phyloP scores from a whole-genome alignment of 2,329 filamentous ascomycete species.

The Cladophialophora chaetospira region DNA sequence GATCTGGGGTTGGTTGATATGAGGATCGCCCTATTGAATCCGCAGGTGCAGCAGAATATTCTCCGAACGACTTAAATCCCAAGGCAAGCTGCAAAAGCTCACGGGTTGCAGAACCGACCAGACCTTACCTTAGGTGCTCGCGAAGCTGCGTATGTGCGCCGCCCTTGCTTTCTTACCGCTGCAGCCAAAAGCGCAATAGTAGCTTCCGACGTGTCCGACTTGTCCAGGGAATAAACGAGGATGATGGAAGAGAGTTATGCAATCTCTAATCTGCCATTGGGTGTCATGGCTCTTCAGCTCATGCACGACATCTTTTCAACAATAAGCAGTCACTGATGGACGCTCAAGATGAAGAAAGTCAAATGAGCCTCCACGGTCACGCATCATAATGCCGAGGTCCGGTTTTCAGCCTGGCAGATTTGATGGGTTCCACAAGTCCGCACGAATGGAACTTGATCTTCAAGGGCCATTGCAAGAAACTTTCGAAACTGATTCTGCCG shows the following conservation, averaged over 20 bases:
- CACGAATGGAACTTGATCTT: no score
- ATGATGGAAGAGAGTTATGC: constrained; percentile 1
- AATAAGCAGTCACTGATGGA: neutral
- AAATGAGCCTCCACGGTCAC: neutral
- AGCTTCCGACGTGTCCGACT: neutral
- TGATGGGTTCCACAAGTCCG: no score
- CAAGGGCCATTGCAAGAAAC: no score
- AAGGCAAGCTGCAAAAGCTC: constrained; percentile 7
- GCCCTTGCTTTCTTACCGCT: constrained; percentile 14
- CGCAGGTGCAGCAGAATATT: constrained; percentile 24
- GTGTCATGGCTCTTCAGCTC: neutral
- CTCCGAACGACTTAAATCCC: constrained; percentile 23
- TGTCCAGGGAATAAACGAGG: constrained; percentile 5
- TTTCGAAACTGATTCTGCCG: no score
- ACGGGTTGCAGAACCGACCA: constrained; percentile 18
- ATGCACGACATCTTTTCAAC: constrained; percentile 1
- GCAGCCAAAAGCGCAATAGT: neutral
- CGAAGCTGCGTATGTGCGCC: neutral
- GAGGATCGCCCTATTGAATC: constrained; percentile 3
- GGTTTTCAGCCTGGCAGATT: no score
- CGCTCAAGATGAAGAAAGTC: neutral
- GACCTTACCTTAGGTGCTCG: constrained; percentile 7
- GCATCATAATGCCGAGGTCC: no score
- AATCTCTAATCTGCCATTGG: neutral
- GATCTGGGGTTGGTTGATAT: neutral